A percentile compares a stretch with the other conserved stretches of the same genome.
phyloP scores from a whole-genome alignment of 345 rosid species.

The Ceriops tagal region DNA sequence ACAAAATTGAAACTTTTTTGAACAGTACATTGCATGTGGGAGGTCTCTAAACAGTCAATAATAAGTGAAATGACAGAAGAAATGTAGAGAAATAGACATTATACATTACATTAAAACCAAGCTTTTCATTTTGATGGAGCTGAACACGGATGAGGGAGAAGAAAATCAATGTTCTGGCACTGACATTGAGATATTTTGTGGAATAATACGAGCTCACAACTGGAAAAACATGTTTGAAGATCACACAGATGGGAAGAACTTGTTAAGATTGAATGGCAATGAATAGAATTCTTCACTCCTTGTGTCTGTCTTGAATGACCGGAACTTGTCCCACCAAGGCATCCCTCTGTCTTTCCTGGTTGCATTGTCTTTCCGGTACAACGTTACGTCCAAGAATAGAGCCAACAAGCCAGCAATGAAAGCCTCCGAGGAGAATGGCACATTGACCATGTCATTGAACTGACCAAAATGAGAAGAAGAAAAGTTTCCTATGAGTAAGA shows the following conservation, averaged over 20 bases:
- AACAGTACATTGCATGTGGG: no score
- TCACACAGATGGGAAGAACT: constrained; percentile 91
- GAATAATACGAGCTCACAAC: background rate
- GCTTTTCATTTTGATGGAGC: constrained; percentile 10
- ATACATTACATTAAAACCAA: constrained; percentile 4
- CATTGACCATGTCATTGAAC: constrained; percentile 98
- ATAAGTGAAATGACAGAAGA: constrained; percentile 8
- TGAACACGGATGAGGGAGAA: background rate
- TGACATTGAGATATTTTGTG: background rate
- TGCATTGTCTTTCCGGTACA: constrained; percentile 53
- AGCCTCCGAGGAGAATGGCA: constrained; percentile 80
- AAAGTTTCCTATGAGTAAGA: background rate
- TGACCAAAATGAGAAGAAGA: constrained; percentile 28
- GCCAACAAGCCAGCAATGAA: constrained; percentile 82
- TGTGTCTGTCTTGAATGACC: constrained; percentile 78
- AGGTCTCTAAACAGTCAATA: no score
- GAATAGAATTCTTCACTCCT: constrained; percentile 94
- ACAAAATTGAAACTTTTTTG: no score
- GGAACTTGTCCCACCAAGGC: constrained; percentile 91
- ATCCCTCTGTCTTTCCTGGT: constrained; percentile 74
- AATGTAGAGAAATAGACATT: background rate
- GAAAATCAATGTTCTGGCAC: background rate
- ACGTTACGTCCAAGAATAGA: constrained; percentile 57
- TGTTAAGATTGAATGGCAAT: constrained; percentile 90
- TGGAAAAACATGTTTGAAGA: constrained; percentile 7